Conservation (phyloP, 495 filamentous ascomycete species). For the Podospora anserina region DNA sequence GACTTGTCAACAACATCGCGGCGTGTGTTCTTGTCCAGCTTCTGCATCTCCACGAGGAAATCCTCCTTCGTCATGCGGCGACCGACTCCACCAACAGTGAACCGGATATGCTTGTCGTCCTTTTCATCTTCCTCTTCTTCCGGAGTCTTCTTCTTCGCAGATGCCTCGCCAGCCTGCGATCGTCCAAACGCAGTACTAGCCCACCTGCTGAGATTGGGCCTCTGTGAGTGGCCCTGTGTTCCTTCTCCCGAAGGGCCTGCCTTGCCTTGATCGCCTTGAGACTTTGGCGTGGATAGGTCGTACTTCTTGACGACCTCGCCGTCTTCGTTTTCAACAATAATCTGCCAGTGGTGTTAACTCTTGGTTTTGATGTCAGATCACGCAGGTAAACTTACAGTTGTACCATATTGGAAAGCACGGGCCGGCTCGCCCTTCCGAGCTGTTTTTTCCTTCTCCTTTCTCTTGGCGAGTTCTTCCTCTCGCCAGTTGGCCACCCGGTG, state of each 20-base stretch:
- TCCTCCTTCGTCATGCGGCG: constrained; percentile 82
- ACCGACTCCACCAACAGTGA: constrained; percentile 74
- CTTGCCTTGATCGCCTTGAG: constrained; percentile 40
- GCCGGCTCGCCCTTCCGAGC: constrained; percentile 59
- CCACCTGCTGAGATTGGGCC: constrained; percentile 23
- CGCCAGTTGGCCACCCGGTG: constrained; percentile 53
- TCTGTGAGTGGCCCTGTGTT: constrained; percentile 11
- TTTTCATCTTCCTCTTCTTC: constrained; percentile 54
- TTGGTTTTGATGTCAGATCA: background rate
- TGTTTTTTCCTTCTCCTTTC: constrained; percentile 54
- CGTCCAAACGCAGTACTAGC: constrained; percentile 31
- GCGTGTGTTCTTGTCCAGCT: constrained; percentile 73
- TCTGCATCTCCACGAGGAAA: constrained; percentile 80
- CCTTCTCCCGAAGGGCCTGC: constrained; percentile 12
- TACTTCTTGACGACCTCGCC: constrained; percentile 98
- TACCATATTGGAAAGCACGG: constrained; percentile 91
- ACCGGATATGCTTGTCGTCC: constrained; percentile 79
- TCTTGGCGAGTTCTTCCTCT: constrained; percentile 55
- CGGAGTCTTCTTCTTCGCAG: constrained; percentile 35
- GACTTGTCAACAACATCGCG: constrained; percentile 66
- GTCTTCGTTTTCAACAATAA: constrained; percentile 97
- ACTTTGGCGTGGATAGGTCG: constrained; percentile 63
- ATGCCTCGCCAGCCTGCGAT: constrained; percentile 36
- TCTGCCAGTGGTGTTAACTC: constrained; percentile 41
- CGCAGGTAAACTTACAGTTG: constrained; percentile 53